phyloP scores from a whole-genome alignment of 2,329 filamentous ascomycete genomes.

The Spiromastix sp. region DNA sequence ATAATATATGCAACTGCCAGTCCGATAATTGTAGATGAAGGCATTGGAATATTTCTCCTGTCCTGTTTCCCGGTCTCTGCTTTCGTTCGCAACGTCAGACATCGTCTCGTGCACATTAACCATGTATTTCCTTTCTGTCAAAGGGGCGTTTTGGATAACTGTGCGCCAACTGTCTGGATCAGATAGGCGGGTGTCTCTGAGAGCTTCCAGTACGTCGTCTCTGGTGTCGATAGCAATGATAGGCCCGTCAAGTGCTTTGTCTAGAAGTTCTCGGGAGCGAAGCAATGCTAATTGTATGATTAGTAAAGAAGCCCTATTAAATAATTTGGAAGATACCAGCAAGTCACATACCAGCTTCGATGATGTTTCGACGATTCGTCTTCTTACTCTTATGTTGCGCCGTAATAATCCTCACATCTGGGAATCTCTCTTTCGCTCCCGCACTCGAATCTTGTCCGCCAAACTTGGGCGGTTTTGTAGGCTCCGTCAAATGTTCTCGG shows the following conservation, averaged over 20 bases:
- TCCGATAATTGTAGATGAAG: constrained; percentile 87
- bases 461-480: constrained; percentile 31
- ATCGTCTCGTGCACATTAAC: constrained; percentile 73
- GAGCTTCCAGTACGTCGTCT: constrained; percentile 68
- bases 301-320: neutral
- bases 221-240: constrained; percentile 82
- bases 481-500: constrained; percentile 39
- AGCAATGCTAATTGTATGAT: constrained; percentile 36
- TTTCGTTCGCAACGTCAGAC: constrained; percentile 47
- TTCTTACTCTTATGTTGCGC: constrained; percentile 82
- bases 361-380: constrained; percentile 74
- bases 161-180: constrained; percentile 77
- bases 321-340: constrained; percentile 28
- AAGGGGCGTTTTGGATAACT: constrained; percentile 66
- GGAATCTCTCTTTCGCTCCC: constrained; percentile 39
- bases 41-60: constrained; percentile 54
- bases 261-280: constrained; percentile 51
- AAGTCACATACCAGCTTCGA: constrained; percentile 64
- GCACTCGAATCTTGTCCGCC: constrained; percentile 29
- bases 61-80: constrained; percentile 29
- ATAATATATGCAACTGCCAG: constrained; percentile 74
- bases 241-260: constrained; percentile 63
- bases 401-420: constrained; percentile 76
- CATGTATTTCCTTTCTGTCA: constrained; percentile 71
- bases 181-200: constrained; percentile 62